Percentiles rank a stretch among this genome's conserved stretches.
Conservation (phyloP, 148 eudicot genomes). For the Polygonum aviculare region DNA sequence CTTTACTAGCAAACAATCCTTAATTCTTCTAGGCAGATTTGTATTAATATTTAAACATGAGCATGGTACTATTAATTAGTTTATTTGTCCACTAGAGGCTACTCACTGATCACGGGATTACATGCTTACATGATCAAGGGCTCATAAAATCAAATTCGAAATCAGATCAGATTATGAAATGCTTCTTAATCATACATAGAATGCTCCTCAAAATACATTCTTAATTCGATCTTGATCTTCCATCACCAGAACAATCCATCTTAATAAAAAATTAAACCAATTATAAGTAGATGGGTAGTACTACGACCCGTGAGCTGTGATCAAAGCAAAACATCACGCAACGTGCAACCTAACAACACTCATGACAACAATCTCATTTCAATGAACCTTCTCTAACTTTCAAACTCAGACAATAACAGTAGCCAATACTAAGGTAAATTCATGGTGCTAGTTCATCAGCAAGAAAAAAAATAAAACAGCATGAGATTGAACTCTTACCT, state of each 20-base stretch:
- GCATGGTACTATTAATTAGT: background rate
- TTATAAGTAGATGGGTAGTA: background rate
- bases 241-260: background rate
- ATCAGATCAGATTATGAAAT: background rate
- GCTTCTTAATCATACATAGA: background rate
- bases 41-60: background rate
- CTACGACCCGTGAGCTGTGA: background rate
- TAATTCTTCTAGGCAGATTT: background rate
- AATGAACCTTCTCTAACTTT: no score
- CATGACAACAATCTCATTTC: background rate
- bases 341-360: background rate
- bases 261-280: background rate
- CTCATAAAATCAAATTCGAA: background rate
- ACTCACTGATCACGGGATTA: slow-evolving; percentile 4
- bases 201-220: background rate
- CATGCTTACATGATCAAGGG: background rate
- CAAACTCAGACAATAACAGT: no score
- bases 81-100: background rate
- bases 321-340: background rate
- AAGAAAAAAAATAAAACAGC: background rate
- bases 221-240: background rate
- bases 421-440: no score
- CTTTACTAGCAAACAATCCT: background rate
- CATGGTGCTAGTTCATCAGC: background rate
- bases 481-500: background rate